Evolutionary conservation across 371 early-diverging fungal species (phyloP), one percentile per base, ranked within the genome.

Genomic region (Circinella umbellata): DNA sequence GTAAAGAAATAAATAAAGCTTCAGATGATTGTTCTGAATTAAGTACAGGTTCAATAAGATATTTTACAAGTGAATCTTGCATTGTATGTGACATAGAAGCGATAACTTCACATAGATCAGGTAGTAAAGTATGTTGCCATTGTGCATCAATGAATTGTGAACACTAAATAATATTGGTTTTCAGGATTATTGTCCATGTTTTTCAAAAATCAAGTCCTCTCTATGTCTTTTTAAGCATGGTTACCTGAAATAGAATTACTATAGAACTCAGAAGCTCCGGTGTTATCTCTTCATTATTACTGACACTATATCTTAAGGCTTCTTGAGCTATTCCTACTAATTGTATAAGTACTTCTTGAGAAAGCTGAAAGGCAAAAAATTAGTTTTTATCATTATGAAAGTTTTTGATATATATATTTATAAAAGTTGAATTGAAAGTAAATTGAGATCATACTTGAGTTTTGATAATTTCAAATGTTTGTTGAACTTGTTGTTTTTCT

Each of bases 171-270:
- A 27, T 27, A 27, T 27, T 27, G 27, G 27, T 0, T 27, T 27
- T 27, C 2, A 27, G 27, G 2, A 27, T 27, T 27, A 27, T 27
- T 27, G 27, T 2, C 2, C 27, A 2, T 27, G 27, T 27, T 27
- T 27, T n/a, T n/a, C n/a, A 27, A 2, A 27, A 27, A 27, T 27
- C 27, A 27, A 27, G 27, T 27, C 27, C 27, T 27, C 27, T 27
- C 27, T 27, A 27, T 27, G 0, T 27, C 2, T 27, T 27, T 9
- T 42, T 6, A 3, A 42, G 11, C 11, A 11, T 42, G 1, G 42
- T 42, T 74, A 76, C 80, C 70, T 80, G 83, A 42, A 80, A 82
- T 64, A 78, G 20, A 15, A 78, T 76, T 11, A 82, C 69, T 7
- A 82, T 63, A 9, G 73, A 61, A 62, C 78, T 78, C 10, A 80